These are phyloP conservation scores for Rutidosis leptorrhynchoides DNA, from an alignment of 129 eudicot genomes.

Conservation along the genomic window DNA sequence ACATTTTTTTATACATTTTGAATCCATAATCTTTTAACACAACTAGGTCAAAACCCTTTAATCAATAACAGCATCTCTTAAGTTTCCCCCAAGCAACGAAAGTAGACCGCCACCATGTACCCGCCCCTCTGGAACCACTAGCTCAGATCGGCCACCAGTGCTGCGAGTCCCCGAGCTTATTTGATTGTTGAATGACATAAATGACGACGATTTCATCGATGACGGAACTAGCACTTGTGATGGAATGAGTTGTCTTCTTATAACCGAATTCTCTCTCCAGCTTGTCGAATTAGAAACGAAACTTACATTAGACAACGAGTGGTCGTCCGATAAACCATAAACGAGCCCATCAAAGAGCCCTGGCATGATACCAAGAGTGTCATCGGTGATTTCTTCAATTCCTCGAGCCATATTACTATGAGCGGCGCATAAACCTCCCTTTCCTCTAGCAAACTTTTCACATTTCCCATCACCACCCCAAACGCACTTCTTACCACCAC, in stretches of 20 bases:
- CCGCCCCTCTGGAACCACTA: constrained; percentile 54
- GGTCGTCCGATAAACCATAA: constrained; percentile 36
- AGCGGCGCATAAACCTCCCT: constrained; percentile 67
- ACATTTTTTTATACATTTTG: too few species aligned
- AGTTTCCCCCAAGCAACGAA: constrained; percentile 46
- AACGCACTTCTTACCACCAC: constrained; percentile 76
- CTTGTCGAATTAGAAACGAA: constrained; percentile 40
- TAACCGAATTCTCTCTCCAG: constrained; percentile 37
- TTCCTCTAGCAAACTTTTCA: constrained; percentile 75
- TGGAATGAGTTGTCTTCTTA: constrained; percentile 61
- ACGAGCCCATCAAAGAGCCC: constrained; percentile 66
- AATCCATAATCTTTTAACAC: too few species aligned
- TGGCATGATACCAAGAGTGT: constrained; percentile 51
- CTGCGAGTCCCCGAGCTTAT: constrained; percentile 27
- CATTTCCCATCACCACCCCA: constrained; percentile 78
- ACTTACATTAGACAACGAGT: constrained; percentile 52
- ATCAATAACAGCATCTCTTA: constrained; percentile 42
- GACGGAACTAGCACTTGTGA: constrained; percentile 83
- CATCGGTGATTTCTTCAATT: constrained; percentile 28
- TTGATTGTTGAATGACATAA: constrained; percentile 25
- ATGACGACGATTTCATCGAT: constrained; percentile 68
- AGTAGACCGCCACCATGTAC: constrained; percentile 76
- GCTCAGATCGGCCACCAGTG: constrained; percentile 8
- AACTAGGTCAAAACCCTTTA: too few species aligned
- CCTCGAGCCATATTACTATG: constrained; percentile 52